Percentiles rank a stretch among this genome's conserved stretches.
Evolutionary conservation across 139 green algal species (phyloP).

Genomic region (Chlorella vulgaris): DNA sequence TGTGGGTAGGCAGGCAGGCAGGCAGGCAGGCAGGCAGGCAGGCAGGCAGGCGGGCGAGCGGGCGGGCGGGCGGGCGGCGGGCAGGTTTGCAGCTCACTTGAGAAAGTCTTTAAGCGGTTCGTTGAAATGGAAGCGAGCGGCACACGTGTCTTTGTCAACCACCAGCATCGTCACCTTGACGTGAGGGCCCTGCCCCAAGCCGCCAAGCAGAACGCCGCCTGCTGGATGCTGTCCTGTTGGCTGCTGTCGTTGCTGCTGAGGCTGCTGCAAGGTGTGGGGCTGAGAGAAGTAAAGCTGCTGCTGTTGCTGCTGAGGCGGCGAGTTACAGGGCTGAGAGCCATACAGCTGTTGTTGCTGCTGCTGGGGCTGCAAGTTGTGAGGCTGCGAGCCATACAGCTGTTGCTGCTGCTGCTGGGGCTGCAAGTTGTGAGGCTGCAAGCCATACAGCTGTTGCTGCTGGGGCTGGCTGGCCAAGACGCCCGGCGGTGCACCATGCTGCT

Average conservation of each 20-base stretch:
- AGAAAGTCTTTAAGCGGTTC: slow-evolving; percentile 17
- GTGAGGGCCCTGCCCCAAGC: neutral
- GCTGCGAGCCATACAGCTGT: neutral
- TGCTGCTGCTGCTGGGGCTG: neutral
- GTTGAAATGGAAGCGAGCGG: slow-evolving; percentile 16
- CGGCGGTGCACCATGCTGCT: neutral
- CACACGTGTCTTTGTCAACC: neutral
- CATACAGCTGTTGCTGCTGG: neutral
- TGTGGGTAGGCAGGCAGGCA: no score
- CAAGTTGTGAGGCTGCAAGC: neutral
- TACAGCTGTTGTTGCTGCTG: no score
- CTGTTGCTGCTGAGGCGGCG: neutral
- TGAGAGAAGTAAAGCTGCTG: neutral
- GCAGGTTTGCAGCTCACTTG: neutral
- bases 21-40: no score
- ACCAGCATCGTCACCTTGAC: neutral
- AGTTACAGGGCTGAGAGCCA: neutral
- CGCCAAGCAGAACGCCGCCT: neutral
- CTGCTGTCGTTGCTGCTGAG: neutral
- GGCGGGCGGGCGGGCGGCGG: no score
- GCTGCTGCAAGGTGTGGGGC: neutral
- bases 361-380: neutral
- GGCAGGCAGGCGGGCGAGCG: no score
- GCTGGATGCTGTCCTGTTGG: neutral
- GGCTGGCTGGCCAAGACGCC: neutral